Percentiles rank a stretch among this genome's conserved stretches.
These are phyloP conservation scores for Solanum hybrid DNA, from an alignment of 305 asterid genomes.

Conservation along the genomic window DNA sequence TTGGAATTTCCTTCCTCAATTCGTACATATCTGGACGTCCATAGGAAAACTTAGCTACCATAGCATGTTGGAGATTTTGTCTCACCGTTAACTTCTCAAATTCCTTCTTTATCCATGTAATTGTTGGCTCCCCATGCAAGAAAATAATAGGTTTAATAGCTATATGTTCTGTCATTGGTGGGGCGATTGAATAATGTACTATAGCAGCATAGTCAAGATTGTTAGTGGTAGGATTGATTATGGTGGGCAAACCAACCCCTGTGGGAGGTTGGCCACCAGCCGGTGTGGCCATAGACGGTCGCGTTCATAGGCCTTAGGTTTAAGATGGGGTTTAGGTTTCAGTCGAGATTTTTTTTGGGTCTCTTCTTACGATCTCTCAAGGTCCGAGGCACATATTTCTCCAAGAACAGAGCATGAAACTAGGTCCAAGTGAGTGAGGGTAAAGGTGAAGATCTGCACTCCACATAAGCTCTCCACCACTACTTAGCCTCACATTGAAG, in stretches of 20 bases:
- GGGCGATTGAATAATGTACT: neutral
- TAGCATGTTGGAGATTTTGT: neutral
- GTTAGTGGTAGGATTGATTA: neutral
- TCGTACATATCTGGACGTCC: neutral
- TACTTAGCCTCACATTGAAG: too few relatives aligned
- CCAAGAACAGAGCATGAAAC: too few relatives aligned
- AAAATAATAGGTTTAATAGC: too few relatives aligned
- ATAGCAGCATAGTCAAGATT: neutral
- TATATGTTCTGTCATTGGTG: neutral
- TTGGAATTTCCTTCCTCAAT: neutral
- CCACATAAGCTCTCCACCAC: too few relatives aligned
- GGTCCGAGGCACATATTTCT: too few relatives aligned
- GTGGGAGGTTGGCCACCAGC: neutral
- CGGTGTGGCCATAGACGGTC: neutral
- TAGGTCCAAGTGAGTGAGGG: too few relatives aligned
- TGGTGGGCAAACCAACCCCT: neutral
- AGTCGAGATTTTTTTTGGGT: too few relatives aligned
- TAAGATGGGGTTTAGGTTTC: too few relatives aligned
- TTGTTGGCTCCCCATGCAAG: neutral
- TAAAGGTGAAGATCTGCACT: too few relatives aligned
- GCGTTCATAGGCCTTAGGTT: neutral
- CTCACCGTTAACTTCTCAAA: neutral
- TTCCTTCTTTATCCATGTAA: neutral
- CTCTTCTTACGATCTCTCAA: too few relatives aligned
- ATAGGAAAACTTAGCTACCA: neutral